Percentiles rank a stretch among this genome's conserved stretches.
Evolutionary conservation across 202 grass and related monocot species (phyloP).

Genomic region (Zoysia matrella): DNA sequence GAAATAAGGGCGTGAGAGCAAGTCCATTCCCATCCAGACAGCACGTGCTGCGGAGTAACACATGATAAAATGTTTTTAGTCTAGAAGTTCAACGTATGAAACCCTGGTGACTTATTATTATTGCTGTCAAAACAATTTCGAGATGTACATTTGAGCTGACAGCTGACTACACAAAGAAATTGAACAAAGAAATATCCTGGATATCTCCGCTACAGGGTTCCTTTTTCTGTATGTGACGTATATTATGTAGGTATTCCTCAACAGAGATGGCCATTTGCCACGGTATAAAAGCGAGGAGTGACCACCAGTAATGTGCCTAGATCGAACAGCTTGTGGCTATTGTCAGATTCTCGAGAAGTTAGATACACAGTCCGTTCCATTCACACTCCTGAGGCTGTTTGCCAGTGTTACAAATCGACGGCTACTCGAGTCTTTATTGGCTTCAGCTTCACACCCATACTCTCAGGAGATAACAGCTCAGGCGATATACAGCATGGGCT

Average conservation of each 20-base stretch:
- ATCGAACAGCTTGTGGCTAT: not conserved
- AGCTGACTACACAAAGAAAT: conserved; percentile 30
- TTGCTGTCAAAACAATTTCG: conserved; percentile 30
- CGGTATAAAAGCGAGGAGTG: not conserved
- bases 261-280: not conserved
- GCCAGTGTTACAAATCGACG: conserved; percentile 47
- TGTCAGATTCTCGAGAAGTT: conserved; percentile 6
- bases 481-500: conserved; percentile 78
- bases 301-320: not conserved
- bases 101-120: conserved; percentile 31
- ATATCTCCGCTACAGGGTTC: not conserved
- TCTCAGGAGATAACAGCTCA: conserved; percentile 85
- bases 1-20: not conserved
- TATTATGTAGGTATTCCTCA: conserved; percentile 7
- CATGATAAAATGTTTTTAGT: not conserved
- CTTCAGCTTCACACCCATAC: conserved; percentile 89
- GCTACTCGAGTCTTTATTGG: conserved; percentile 75
- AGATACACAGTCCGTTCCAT: not conserved
- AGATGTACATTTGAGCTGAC: conserved; percentile 44
- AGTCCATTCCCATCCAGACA: not conserved
- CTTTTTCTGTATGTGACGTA: conserved; percentile 11
- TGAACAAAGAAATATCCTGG: conserved; percentile 36
- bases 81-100: not conserved
- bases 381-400: not conserved
- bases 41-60: not conserved